Conservation (phyloP, 2,329 filamentous ascomycete species). For the Hypoxylon sp. region DNA sequence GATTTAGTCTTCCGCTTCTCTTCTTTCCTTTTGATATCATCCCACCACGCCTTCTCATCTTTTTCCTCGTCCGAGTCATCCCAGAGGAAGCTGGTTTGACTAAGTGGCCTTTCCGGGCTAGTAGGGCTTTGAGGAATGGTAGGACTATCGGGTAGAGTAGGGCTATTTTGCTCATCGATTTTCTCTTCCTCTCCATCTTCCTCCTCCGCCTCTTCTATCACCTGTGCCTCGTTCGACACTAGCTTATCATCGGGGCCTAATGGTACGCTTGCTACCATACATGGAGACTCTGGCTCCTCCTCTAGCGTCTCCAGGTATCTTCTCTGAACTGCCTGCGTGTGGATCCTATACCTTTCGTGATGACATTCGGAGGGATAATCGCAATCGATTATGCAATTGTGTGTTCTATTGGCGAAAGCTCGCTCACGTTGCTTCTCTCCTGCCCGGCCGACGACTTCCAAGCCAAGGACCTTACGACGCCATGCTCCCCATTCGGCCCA, state of each 20-base stretch:
- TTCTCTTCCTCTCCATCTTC: slow-evolving; percentile 32
- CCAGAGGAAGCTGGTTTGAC: slow-evolving; percentile 43
- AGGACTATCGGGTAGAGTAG: slow-evolving; percentile 1
- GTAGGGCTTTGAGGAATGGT: slow-evolving; percentile 25
- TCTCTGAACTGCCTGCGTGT: slow-evolving; percentile 60
- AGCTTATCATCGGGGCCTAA: slow-evolving; percentile 41
- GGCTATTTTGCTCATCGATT: slow-evolving; percentile 14
- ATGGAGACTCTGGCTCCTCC: slow-evolving; percentile 48
- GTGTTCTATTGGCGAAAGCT: slow-evolving; percentile 43
- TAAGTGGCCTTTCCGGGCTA: slow-evolving; percentile 33
- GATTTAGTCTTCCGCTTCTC: slow-evolving; percentile 17
- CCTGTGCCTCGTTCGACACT: slow-evolving; percentile 37
- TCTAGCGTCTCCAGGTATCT: slow-evolving; percentile 42
- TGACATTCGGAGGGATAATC: slow-evolving; percentile 62
- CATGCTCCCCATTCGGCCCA: slow-evolving; percentile 53
- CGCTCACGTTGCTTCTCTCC: slow-evolving; percentile 45
- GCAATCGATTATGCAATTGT: slow-evolving; percentile 51
- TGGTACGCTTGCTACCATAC: slow-evolving; percentile 20
- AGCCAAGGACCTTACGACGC: slow-evolving; percentile 50
- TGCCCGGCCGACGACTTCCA: slow-evolving; percentile 51
- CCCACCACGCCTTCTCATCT: slow-evolving; percentile 39
- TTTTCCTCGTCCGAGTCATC: slow-evolving; percentile 29
- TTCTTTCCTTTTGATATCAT: slow-evolving; percentile 6
- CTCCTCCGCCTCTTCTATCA: slow-evolving; percentile 6
- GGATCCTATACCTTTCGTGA: slow-evolving; percentile 57